Base-by-base conservation (phyloP, 1,284 basidiomycete genomes). In the Rhodotorula glutinis region DNA sequence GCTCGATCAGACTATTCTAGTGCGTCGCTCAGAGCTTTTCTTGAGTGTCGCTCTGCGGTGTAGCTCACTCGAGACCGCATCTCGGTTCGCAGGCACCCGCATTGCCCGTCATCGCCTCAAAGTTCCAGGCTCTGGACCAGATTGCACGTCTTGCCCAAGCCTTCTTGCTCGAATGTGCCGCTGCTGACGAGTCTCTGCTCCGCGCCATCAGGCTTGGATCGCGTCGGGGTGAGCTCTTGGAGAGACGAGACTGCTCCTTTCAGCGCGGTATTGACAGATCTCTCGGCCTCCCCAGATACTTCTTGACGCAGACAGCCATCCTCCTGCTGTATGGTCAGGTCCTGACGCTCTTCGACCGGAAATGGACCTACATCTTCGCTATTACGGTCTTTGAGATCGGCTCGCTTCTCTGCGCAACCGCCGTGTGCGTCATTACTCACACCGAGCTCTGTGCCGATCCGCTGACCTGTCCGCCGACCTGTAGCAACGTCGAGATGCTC, bases 361-460 rank as follows among this genome's bases (percentile, higher is more conserved):
- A 66, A 75, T 73, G 79, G 79, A 58, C 80, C 40, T 82, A 82
- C 66, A 77, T 83, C 43, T 71, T 72, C 25, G 78, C 82, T 51
- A 79, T 85, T 61, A 71, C 80, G 71, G 72, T 82, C 71, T 83
- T 83, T 62, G 82, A 82, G 60, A 61, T 84, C 40, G 83, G 84
- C 17, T 81, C 79, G 14, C 76, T 83, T 40, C 73, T 85, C 29
- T 85, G 83, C 66, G 84, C 80, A n/a, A 80, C 82, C 19, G 78
- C 83, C 0, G 79, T 80, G 0, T 78, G 68, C 19, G 81, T 82
- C 72, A 71, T 30, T 16, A 14, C 14, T 21, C 25, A 13, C 33
- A 11, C 5, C 33, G 33, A 38, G 33, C 33, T 38, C 11, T 52
- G 49, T 8, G 52, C 17, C 9, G 4, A 2, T 30, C 17, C 7